These are phyloP conservation scores for Omphalotus guepiniiformis DNA, from an alignment of 768 basidiomycete species.

Conservation along the genomic window DNA sequence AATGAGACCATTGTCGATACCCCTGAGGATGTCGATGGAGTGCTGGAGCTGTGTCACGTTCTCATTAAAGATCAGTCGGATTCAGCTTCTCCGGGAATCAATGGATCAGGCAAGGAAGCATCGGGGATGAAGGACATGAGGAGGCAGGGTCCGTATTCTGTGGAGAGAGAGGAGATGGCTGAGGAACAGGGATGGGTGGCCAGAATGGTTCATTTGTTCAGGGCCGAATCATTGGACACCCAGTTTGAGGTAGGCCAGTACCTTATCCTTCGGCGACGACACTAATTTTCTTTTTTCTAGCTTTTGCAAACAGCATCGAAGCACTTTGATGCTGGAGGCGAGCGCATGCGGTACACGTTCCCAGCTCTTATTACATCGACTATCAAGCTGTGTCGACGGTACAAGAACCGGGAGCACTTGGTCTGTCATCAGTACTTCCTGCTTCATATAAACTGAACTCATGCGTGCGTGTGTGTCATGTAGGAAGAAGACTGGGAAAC, in stretches of 20 bases:
- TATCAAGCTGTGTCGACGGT: slow-evolving; percentile 89
- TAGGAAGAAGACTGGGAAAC: slow-evolving; percentile 85
- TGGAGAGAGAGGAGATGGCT: slow-evolving; percentile 87
- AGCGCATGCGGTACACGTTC: slow-evolving; percentile 95
- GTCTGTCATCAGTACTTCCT: slow-evolving; percentile 41
- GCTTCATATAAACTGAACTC: too few species aligned
- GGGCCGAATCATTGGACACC: slow-evolving; percentile 76
- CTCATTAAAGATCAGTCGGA: slow-evolving; percentile 84
- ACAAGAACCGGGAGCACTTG: slow-evolving; percentile 72
- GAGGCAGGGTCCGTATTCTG: slow-evolving; percentile 53
- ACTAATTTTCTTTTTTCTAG: slow-evolving; percentile 31
- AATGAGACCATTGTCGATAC: slow-evolving; percentile 95
- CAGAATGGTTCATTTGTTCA: slow-evolving; percentile 95
- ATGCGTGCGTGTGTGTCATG: not conserved
- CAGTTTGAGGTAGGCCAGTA: slow-evolving; percentile 76
- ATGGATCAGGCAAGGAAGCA: slow-evolving; percentile 28
- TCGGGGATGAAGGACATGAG: slow-evolving; percentile 39
- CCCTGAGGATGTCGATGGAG: slow-evolving; percentile 91
- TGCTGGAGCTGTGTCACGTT: slow-evolving; percentile 89
- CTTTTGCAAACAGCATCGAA: slow-evolving; percentile 86
- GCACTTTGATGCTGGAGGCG: slow-evolving; percentile 89
- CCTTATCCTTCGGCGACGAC: not conserved
- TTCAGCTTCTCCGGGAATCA: slow-evolving; percentile 27
- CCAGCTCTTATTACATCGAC: slow-evolving; percentile 92
- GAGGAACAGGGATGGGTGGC: slow-evolving; percentile 99